These are phyloP conservation scores for Rhododendron williamsianum DNA, from an alignment of 148 eudicot genomes.

Conservation along the genomic window DNA sequence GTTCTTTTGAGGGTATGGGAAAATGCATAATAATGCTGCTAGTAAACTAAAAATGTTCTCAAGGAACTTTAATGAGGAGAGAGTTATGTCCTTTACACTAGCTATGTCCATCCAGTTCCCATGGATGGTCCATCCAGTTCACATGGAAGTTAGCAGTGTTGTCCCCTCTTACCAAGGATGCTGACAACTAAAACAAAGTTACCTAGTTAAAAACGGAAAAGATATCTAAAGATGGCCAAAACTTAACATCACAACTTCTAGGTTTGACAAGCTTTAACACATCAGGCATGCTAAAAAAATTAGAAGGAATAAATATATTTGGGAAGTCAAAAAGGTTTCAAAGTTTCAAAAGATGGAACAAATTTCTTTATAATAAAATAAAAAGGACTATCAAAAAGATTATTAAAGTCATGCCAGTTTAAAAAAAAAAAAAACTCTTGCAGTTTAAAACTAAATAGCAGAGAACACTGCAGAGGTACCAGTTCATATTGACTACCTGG, in stretches of 20 bases:
- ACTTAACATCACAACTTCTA: conserved; percentile 2
- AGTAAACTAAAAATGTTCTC: not conserved
- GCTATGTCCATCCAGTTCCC: not conserved
- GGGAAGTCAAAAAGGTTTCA: too few species aligned
- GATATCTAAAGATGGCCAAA: not conserved
- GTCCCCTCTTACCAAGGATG: not conserved
- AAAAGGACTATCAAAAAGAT: not conserved
- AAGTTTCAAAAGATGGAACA: not conserved
- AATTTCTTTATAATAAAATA: too few species aligned
- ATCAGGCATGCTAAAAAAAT: not conserved
- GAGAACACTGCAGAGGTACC: not conserved
- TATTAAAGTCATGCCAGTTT: not conserved
- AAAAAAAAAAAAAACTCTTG: not conserved
- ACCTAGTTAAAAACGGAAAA: not conserved
- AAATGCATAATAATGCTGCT: not conserved
- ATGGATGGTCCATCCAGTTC: not conserved
- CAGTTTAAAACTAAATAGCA: not conserved
- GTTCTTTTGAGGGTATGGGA: not conserved
- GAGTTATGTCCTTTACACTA: not conserved
- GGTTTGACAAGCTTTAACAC: not conserved
- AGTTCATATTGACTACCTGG: conserved; percentile 45
- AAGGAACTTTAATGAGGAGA: conserved; percentile 6
- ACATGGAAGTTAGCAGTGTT: not conserved
- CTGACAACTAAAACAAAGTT: not conserved
- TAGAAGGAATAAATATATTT: too few species aligned